These are phyloP conservation scores for Gymnopus androsaceus DNA, from an alignment of 1,284 basidiomycete genomes.

Conservation along the genomic window DNA sequence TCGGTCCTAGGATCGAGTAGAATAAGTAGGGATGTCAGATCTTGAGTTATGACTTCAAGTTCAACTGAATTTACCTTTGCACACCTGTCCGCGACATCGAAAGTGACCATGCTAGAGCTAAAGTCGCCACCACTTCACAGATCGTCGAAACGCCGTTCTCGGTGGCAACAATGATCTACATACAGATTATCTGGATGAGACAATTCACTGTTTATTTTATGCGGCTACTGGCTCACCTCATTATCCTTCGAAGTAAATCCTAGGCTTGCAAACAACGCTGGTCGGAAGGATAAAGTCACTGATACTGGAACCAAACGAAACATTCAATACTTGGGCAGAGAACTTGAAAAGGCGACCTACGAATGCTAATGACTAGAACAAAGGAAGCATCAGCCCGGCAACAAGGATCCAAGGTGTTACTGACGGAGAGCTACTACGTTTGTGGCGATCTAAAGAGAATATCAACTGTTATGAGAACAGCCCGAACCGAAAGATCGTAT, in stretches of 20 bases:
- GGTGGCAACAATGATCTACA: slow-evolving; percentile 5
- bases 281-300: background rate
- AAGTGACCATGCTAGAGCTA: slow-evolving; percentile 10
- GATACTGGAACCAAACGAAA: background rate
- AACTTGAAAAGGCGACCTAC: background rate
- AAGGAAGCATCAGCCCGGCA: background rate
- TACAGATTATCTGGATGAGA: background rate
- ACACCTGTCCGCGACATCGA: slow-evolving; percentile 4
- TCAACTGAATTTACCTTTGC: background rate
- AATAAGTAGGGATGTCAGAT: background rate
- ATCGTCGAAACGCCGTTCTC: slow-evolving; percentile 9
- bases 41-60: background rate
- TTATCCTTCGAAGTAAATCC: background rate
- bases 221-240: background rate
- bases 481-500: background rate
- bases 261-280: background rate
- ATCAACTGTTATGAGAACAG: background rate
- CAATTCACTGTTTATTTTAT: too few relatives aligned
- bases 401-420: background rate
- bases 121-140: slow-evolving; percentile 1
- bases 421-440: background rate
- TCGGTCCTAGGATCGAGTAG: background rate
- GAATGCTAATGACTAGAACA: background rate
- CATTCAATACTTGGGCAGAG: background rate
- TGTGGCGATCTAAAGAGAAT: slow-evolving; percentile 1